Evolutionary conservation across 208 protist genomes (phyloP), one percentile per base, ranked within the genome.

Genomic region (Trypanosoma scelopori): DNA sequence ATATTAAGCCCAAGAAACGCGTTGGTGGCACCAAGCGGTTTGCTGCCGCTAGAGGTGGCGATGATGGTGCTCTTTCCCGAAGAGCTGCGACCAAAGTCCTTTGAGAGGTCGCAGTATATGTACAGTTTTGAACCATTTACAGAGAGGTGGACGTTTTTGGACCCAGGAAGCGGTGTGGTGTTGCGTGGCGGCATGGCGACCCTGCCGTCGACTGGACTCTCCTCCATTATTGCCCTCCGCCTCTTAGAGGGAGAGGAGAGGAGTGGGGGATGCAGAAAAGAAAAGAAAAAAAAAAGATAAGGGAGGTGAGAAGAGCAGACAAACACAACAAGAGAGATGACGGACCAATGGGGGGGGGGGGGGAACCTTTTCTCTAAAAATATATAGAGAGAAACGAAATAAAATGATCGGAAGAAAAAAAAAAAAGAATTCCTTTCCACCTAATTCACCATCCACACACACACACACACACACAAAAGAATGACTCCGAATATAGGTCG

Each of bases 1-100:
- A 96, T 23, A 71, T 94, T 96, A 15, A 96, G 69, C 3, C 84
- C 85, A 0, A 96, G 28, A 55, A 84, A 87, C 0, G 78, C 79
- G 49, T 81, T 79, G 11, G 91, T 91, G 46, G 71, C 74, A 4
- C 91, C 91, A 28, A 94, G 62, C 5, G 84, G 75, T 47, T 86
- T 91, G 67, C 92, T 96, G 35, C 91, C 91, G 43, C 82, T 69
- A 27, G 82, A 84, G 46, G 60, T 82, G 46, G 77, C 89, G 61
- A 96, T 87, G 30, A 91, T 61, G 30, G 83, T 45, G 32, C 77
- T 83, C 65, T 91, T 96, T 35, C 84, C 87, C 0, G 78, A 79
- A 22, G 71, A 67, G 69, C 81, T 93, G 25, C 37, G 25, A 9
- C 86, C 87, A 52, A 79, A 85, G 43, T 84, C 71, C 47, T 82